Evolutionary conservation across 257 asterid genomes (phyloP), one percentile per base, ranked within the genome.

Genomic region (Penstemon barbatus): DNA sequence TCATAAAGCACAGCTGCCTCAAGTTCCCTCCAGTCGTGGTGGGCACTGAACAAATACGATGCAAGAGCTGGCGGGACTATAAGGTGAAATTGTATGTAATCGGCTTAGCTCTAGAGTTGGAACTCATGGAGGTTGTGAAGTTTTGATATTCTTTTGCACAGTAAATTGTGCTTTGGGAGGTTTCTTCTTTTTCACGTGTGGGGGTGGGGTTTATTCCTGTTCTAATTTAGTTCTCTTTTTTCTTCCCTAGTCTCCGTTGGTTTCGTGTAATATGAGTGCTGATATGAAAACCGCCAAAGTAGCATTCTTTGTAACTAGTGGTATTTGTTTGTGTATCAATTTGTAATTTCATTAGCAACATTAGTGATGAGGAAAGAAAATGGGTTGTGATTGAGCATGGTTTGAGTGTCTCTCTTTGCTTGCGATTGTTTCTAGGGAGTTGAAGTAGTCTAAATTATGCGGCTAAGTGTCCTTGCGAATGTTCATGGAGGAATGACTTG

Each of bases 141-240:
- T 74, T 75, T 80, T 80, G 79, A 74, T 80, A 85, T 86, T 87
- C 91, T 84, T 85, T 81, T 75, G 87, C 79, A 80, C 84, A 70
- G 63, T 71, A 1, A 52, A 39, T 76, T 76, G 87, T 77, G 87
- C 78, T 55, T 63, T 67, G 60, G 70, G 72, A 63, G 81, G 68
- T 78, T 69, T 81, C 66, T 56, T 61, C 66, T 52, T 70, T 76
- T 75, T 40, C 63, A 33, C 78, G 75, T 59, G 71, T 72, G 75
- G 69, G 73, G 54, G 66, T 72, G 75, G 69, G 73, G 54, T 65
- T 62, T 63, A 65, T 77, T 80, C 70, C 71, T 69, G 49, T 63
- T 70, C 54, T 73, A 55, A 61, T 8, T 43, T 44, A 6, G 63
- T 61, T 13, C 45, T 33, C 57, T 19, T 41, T 63, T 54, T 38